Conservation (phyloP, 1,139 yeast genomes). For the Komagataea norvegica region DNA sequence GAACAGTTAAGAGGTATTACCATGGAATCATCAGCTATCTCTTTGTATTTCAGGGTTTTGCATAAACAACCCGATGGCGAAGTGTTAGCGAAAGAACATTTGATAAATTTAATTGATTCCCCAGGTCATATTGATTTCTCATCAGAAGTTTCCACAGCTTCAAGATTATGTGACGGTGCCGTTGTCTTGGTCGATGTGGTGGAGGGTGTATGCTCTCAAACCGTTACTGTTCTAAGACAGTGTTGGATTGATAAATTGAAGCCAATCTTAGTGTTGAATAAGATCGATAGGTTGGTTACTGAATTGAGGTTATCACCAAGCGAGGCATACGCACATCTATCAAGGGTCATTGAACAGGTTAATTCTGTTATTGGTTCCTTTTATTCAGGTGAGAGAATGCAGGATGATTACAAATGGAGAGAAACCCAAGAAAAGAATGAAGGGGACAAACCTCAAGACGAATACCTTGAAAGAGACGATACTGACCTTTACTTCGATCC, state of each 20-base stretch:
- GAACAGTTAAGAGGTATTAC: constrained; percentile 96
- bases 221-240: constrained; percentile 89
- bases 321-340: constrained; percentile 82
- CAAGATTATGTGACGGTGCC: constrained; percentile 95
- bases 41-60: constrained; percentile 70
- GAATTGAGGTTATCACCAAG: constrained; percentile 78
- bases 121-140: constrained; percentile 99
- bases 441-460: constrained; percentile 33
- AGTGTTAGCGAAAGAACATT: constrained; percentile 59
- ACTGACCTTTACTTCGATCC: constrained; percentile 87
- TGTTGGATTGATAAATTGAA: constrained; percentile 92
- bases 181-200: constrained; percentile 93
- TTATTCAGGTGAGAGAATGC: constrained; percentile 90
- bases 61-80: constrained; percentile 41
- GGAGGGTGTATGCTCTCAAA: constrained; percentile 97
- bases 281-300: constrained; percentile 78
- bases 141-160: constrained; percentile 92
- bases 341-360: constrained; percentile 82
- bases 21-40: constrained; percentile 94
- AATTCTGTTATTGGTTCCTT: constrained; percentile 93
- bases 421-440: constrained; percentile 46
- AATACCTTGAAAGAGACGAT: constrained; percentile 73
- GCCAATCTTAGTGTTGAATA: constrained; percentile 88
- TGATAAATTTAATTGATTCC: constrained; percentile 90
- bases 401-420: constrained; percentile 80